phyloP scores from a whole-genome alignment of 176 grass and related monocot genomes.

The Aegilops tauschii region DNA sequence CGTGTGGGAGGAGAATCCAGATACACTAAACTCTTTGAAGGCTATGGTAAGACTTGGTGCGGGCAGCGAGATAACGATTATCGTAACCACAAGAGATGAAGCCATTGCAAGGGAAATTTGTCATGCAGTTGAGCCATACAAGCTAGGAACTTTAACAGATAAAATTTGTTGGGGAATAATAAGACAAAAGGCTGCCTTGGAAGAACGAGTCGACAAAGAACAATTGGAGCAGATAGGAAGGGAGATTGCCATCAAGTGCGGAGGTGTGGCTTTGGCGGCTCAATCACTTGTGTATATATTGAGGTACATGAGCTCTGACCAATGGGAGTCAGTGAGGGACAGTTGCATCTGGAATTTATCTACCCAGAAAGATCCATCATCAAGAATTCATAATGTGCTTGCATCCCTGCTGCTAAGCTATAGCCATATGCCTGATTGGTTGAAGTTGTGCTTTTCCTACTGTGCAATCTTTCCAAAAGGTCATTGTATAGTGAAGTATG shows the following conservation, averaged over 20 bases:
- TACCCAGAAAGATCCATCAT: too few species aligned
- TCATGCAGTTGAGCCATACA: neutral
- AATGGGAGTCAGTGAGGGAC: too few species aligned
- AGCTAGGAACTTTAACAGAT: neutral
- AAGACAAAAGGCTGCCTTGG: neutral
- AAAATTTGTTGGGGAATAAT: conserved; percentile 13
- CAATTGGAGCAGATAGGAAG: neutral
- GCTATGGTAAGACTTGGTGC: neutral
- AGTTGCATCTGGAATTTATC: too few species aligned
- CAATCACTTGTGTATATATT: too few species aligned
- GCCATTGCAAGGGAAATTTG: neutral
- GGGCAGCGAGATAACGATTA: neutral
- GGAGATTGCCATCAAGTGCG: neutral
- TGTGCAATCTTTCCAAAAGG: conserved; percentile 29
- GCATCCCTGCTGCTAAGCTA: neutral
- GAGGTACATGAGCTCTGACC: too few species aligned
- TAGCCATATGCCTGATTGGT: neutral
- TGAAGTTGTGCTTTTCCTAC: conserved; percentile 31
- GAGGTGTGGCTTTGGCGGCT: conserved; percentile 3
- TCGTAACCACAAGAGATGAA: conserved; percentile 26
- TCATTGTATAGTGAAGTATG: neutral
- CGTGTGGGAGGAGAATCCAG: neutral
- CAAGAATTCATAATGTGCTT: neutral
- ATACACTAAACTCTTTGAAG: neutral
- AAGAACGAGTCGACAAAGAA: neutral